Evolutionary conservation across 768 basidiomycete genomes (phyloP).

Genomic region (Pleurotus tuoliensis): DNA sequence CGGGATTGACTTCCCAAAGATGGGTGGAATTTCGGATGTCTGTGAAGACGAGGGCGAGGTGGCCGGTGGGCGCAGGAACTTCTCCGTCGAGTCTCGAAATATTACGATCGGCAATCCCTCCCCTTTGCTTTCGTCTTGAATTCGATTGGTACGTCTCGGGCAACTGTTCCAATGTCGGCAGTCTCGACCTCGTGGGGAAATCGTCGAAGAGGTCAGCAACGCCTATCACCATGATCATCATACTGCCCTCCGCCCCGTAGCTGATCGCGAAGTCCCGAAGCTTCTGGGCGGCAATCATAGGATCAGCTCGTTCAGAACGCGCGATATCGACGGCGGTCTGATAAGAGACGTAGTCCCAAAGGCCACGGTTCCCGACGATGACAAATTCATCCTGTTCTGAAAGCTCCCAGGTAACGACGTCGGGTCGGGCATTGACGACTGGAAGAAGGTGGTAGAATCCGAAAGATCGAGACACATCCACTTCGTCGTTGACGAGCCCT

Average conservation of each 20-base stretch:
- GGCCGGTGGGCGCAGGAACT: conserved; percentile 80
- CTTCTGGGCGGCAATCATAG: conserved; percentile 90
- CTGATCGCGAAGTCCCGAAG: conserved; percentile 94
- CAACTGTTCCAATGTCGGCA: conserved; percentile 40
- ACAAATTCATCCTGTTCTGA: conserved; percentile 91
- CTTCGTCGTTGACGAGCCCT: conserved; percentile 88
- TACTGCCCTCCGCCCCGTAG: conserved; percentile 89
- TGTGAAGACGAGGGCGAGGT: conserved; percentile 92
- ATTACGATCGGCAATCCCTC: conserved; percentile 52
- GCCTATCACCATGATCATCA: conserved; percentile 97
- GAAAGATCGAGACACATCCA: conserved; percentile 89
- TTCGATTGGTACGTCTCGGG: conserved; percentile 21
- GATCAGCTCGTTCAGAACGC: conserved; percentile 56
- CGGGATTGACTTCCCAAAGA: conserved; percentile 92
- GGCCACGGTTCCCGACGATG: conserved; percentile 87
- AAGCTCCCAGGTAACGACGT: conserved; percentile 65
- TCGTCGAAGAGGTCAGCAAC: conserved; percentile 71
- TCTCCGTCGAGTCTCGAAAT: conserved; percentile 69
- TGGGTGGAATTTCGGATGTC: conserved; percentile 97
- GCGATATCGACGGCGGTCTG: conserved; percentile 98
- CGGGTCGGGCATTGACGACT: conserved; percentile 85
- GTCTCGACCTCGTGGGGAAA: conserved; percentile 36
- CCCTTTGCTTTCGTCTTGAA: conserved; percentile 24
- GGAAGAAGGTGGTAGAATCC: conserved; percentile 90
- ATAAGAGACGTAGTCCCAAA: conserved; percentile 93